Evolutionary conservation across 768 basidiomycete genomes (phyloP), one percentile per base, ranked within the genome.

Genomic region (Rubroboletus satanas): DNA sequence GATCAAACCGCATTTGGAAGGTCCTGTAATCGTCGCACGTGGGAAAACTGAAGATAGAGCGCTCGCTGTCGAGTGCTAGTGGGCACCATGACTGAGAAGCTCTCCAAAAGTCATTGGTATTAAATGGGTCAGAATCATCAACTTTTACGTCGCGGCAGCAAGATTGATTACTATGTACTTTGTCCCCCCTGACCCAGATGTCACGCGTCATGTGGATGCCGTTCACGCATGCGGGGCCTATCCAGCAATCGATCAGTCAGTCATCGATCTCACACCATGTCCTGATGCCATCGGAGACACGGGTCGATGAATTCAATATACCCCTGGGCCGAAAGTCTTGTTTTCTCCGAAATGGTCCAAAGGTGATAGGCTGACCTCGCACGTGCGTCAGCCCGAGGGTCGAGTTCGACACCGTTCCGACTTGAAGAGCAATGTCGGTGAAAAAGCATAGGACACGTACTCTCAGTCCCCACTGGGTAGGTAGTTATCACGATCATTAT

Each of bases 1-100:
- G 61, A 57, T 55, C 35, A 7, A 47, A 21, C 66, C 60, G 12
- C 1, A 58, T 72, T 72, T 64, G 64, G 68, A 70, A 69, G 62
- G 70, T 71, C 15, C 62, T 66, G 70, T 72, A 49, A 48, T 60
- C 49, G 51, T 23, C 45, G 21, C 7, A n/a, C 58, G 59, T 67
- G 62, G 56, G 68, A 65, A 46, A 55, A n/a, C 4, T n/a, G 31
- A 39, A 11, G 5, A 21, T 12, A 18, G 14, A 38, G 12, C 21
- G 37, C 21, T 26, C 11, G 15, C n/a, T n/a, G 12, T 7, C n/a
- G 17, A 1, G 28, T 7, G 31, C 28, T n/a, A 43, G 38, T 39
- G 5, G 15, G 7, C 21, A 15, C 18, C 33, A 23, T 44, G 14
- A 45, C 28, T 10, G 41, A 38, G 35, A 15, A 12, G 21, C 21